Percentiles rank a stretch among this genome's conserved stretches.
Conservation (phyloP, 129 eudicot species). For the Chrysanthemum lavandulifolium region DNA sequence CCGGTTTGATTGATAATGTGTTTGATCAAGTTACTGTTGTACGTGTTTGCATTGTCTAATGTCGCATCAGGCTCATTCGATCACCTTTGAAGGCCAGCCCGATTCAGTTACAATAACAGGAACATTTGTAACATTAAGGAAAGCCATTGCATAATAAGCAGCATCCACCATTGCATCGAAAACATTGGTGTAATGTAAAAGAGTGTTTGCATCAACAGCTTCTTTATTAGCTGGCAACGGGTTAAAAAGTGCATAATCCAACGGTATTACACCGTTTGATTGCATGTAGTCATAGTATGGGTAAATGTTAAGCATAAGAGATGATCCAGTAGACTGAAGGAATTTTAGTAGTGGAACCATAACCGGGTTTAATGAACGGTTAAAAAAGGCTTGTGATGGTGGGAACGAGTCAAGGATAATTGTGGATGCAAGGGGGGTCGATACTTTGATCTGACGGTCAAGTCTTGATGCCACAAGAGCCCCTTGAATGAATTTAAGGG, state of each 20-base stretch:
- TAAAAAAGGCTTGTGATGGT: constrained; percentile 86
- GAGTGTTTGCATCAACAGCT: constrained; percentile 80
- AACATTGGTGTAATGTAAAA: constrained; percentile 73
- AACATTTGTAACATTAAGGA: constrained; percentile 61
- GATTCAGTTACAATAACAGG: constrained; percentile 82
- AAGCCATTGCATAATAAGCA: constrained; percentile 83
- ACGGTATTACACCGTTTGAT: constrained; percentile 80
- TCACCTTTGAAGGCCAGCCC: constrained; percentile 95
- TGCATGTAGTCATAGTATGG: constrained; percentile 83
- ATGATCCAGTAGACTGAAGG: constrained; percentile 67
- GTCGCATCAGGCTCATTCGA: constrained; percentile 73
- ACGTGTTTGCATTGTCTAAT: constrained; percentile 76
- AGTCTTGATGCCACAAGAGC: constrained; percentile 81
- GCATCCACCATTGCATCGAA: constrained; percentile 90
- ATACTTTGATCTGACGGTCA: constrained; percentile 67
- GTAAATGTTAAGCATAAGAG: constrained; percentile 66
- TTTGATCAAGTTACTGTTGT: constrained; percentile 74
- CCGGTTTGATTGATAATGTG: constrained; percentile 73
- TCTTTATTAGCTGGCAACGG: constrained; percentile 81
- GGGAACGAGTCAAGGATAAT: constrained; percentile 84
- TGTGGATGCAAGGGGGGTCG: constrained; percentile 75
- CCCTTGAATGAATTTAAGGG: constrained; percentile 69
- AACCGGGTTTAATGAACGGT: constrained; percentile 61
- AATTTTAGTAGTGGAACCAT: constrained; percentile 61
- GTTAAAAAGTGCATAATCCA: constrained; percentile 84